Base-by-base conservation (phyloP, 768 basidiomycete species). In the Tremella mesenterica region DNA sequence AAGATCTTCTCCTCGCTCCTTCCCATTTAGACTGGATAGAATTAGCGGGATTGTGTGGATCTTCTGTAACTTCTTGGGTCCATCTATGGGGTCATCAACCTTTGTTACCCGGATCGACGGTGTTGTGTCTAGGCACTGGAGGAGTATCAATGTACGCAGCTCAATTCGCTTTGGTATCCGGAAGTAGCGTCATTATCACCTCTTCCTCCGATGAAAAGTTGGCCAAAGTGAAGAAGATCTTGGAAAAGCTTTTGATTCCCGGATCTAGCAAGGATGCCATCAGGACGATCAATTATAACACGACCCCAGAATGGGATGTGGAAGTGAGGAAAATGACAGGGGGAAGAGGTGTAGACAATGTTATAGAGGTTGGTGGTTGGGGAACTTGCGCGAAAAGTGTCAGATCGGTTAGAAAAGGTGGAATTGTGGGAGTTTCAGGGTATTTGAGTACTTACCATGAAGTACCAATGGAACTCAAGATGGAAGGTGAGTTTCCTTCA, bases 181-280 rank as follows among this genome's bases (percentile, higher is more conserved):
- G 83, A 30, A 83, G 83, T 1, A 78, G 72, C 1, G 82, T 84
- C 53, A 83, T 86, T 58, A 77, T 77, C 25, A 85, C 83, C 0
- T 84, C 83, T 0, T 84, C 82, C 0, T 81, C 81, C 0, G 81
- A 84, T 59, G 76, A 78, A 44, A 86, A 85, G 60, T 75, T 70
- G 25, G 56, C 57, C 43, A 57, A 78, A 26, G 81, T 77, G 8
- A 70, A 74, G 41, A 76, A 76, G 39, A 76, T 83, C 18, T 82
- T 83, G 20, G 78, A 76, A 12, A 75, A 77, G 13, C 74, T 81
- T 50, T 59, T 79, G 13, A 47, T 53, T 7, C 20, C 58, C 5
- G 36, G 28, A 29, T 59, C 59, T n/a, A 49, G 60, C n/a, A 18
- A 23, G 3, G 56, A 58, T 14, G 53, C 54, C 14, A 50, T 69